A percentile compares a stretch with the other conserved stretches of the same genome.
These are phyloP conservation scores for Thelonectria discophora DNA, from an alignment of 2,329 filamentous ascomycete genomes.

Conservation along the genomic window DNA sequence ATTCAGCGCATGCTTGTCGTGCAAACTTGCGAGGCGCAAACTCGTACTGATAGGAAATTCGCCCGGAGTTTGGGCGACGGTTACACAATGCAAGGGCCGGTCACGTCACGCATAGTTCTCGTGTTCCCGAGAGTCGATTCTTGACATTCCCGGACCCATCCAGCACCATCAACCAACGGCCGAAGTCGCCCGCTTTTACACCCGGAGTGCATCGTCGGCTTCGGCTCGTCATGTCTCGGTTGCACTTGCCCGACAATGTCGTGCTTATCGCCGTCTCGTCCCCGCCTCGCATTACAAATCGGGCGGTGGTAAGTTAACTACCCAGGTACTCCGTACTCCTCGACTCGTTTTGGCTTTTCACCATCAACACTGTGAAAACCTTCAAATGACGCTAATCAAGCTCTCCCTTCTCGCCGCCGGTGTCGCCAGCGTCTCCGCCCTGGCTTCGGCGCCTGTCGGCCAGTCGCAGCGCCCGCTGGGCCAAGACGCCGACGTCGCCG, in stretches of 20 bases:
- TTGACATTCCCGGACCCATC: constrained; percentile 1
- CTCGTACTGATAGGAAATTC: too few relatives aligned
- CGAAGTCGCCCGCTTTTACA: not conserved
- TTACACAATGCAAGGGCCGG: too few relatives aligned
- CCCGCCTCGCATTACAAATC: constrained; percentile 15
- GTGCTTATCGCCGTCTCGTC: constrained; percentile 13
- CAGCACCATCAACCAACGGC: constrained; percentile 9
- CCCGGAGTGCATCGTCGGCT: constrained; percentile 4
- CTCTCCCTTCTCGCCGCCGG: constrained; percentile 33
- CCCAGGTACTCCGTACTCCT: not conserved
- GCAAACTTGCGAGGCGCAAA: too few relatives aligned
- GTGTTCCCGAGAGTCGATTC: too few relatives aligned
- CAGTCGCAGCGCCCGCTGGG: constrained; percentile 33
- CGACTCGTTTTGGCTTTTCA: not conserved
- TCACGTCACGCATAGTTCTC: too few relatives aligned
- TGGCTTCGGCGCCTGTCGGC: constrained; percentile 27
- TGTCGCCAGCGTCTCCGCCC: constrained; percentile 21
- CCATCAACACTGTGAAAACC: not conserved
- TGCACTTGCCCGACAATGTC: not conserved
- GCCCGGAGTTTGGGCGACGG: too few relatives aligned
- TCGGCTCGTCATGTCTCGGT: constrained; percentile 5
- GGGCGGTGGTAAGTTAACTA: too few relatives aligned
- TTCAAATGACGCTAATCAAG: constrained; percentile 31
- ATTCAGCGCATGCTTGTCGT: too few relatives aligned
- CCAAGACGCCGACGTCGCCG: constrained; percentile 11